Conservation (phyloP, 176 grass and related monocot species). For the Ananas comosus region DNA sequence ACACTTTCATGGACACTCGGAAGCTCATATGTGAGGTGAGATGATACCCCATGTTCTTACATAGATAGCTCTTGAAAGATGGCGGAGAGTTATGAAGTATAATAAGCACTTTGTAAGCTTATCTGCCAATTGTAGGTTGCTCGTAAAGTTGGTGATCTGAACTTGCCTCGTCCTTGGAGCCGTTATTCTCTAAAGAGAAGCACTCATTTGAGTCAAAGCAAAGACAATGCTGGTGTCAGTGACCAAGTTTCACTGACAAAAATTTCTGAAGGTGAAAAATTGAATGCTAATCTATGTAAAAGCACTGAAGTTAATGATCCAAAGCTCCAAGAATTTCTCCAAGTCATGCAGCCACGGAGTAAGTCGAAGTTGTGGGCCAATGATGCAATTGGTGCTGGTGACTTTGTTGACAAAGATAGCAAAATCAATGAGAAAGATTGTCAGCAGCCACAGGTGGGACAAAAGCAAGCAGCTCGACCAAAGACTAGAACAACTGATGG, state of each 20-base stretch:
- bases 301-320: constrained; percentile 39
- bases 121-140: constrained; percentile 43
- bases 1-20: constrained; percentile 86
- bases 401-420: constrained; percentile 28
- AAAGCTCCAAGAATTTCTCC: constrained; percentile 70
- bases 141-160: constrained; percentile 70
- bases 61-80: background rate
- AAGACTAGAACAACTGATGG: constrained; percentile 6
- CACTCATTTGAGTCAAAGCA: constrained; percentile 11
- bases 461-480: constrained; percentile 16
- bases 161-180: constrained; percentile 75
- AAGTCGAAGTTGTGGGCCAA: constrained; percentile 91
- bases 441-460: constrained; percentile 5
- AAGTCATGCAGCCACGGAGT: constrained; percentile 79
- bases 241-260: constrained; percentile 7
- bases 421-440: constrained; percentile 21
- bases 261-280: constrained; percentile 34
- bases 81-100: background rate
- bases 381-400: constrained; percentile 42
- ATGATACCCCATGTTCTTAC: background rate
- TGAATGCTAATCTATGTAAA: constrained; percentile 26
- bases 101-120: background rate
- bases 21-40: constrained; percentile 89
- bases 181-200: constrained; percentile 63
- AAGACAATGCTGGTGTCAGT: constrained; percentile 24